Evolutionary conservation across 2,329 filamentous ascomycete species (phyloP), one percentile per base, ranked within the genome.

Genomic region (Bretziella fagacearum): DNA sequence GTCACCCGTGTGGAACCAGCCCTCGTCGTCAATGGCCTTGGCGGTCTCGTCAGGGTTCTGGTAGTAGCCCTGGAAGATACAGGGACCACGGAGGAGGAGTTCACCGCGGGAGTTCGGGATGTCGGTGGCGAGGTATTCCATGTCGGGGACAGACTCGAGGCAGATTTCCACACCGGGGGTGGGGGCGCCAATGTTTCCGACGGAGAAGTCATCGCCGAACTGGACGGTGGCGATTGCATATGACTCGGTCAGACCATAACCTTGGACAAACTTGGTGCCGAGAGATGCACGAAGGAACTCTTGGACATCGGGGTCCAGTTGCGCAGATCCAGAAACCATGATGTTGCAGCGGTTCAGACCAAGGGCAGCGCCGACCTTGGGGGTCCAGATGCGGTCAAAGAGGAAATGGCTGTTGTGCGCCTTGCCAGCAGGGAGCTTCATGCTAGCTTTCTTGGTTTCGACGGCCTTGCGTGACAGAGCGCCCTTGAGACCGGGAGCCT

Each of bases 1-100:
- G 57, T 98, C 91, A 47, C 91, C 91, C 0, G 86, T 95, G 60
- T 83, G 82, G 74, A 98, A 96, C 91, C 91, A 98, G 52, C 91
- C 91, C 54, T 95, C 86, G 26, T 79, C 68, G 6, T 89, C 84
- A 39, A 96, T 69, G 0, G 79, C 70, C 64, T 91, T 91, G 50
- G 68, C 65, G 1, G 89, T 96, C 70, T 95, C 89, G 53, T 82
- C 85, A 0, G 78, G 72, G 62, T 93, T 93, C 66, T 84, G 85
- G 70, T 80, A 89, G 65, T 98, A 98, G 60, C 85, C 84, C 45
- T 66, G 68, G 71, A 96, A 95, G 47, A 87, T 68, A 52, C 73
- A 73, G n/a, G 78, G 75, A 1, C 87, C 85, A 36, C 89, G 77
- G 44, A 96, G 63, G 18, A 95, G 70, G 25, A 98, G 69, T 65